These are phyloP conservation scores for Takashimella tepidaria DNA, from an alignment of 1,284 basidiomycete genomes.

Conservation along the genomic window DNA sequence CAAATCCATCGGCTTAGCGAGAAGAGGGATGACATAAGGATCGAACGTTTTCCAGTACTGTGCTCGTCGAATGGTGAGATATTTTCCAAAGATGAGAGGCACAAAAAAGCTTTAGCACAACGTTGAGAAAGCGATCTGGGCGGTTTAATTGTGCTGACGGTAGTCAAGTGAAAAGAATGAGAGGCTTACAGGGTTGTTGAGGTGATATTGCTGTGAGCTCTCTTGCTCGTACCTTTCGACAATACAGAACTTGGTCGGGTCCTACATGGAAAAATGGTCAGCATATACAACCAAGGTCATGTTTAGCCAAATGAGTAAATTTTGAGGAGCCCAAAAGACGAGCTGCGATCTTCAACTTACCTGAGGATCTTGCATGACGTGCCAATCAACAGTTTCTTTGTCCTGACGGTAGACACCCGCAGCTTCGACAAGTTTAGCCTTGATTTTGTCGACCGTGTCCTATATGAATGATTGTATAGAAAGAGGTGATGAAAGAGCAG, in stretches of 20 bases:
- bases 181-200: constrained; percentile 39
- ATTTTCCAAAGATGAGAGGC: too few species aligned
- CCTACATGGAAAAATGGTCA: constrained; percentile 9
- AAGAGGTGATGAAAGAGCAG: neutral
- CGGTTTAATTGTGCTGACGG: too few species aligned
- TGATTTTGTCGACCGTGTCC: constrained; percentile 43
- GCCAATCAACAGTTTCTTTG: constrained; percentile 44
- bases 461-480: constrained; percentile 1
- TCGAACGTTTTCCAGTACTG: constrained; percentile 48
- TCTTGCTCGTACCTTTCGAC: constrained; percentile 47
- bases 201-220: constrained; percentile 43
- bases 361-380: constrained; percentile 47
- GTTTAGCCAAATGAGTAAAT: neutral
- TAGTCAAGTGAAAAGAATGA: too few species aligned
- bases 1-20: constrained; percentile 44
- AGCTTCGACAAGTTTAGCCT: constrained; percentile 45
- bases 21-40: constrained; percentile 43
- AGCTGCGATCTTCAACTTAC: constrained; percentile 5
- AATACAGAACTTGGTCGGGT: constrained; percentile 46
- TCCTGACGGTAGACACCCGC: constrained; percentile 44
- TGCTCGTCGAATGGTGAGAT: too few species aligned
- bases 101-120: too few species aligned
- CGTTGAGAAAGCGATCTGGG: too few species aligned
- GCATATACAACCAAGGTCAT: neutral
- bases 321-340: neutral